These are phyloP conservation scores for Termitomyces eurrhizus DNA, from an alignment of 768 basidiomycete species.

Conservation along the genomic window DNA sequence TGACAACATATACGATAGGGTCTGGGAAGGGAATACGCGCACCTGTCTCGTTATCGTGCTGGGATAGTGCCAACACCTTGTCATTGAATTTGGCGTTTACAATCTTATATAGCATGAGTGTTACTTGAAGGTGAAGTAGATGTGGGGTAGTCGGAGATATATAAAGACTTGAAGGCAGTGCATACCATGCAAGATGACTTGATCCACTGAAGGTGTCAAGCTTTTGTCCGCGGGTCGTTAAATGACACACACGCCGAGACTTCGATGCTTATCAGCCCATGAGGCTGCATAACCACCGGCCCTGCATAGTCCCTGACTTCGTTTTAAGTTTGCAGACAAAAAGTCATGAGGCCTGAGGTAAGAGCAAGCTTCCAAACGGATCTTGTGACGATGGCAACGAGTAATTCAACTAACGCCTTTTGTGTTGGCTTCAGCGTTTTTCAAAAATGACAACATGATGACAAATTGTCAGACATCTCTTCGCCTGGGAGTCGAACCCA, in stretches of 20 bases:
- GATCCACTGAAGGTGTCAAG: background rate
- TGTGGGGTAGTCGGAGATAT: background rate
- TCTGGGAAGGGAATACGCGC: background rate
- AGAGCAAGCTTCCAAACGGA: background rate
- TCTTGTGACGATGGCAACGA: too few species aligned
- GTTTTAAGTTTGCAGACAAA: too few species aligned
- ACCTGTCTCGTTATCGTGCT: slow-evolving; percentile 8
- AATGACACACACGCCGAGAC: background rate
- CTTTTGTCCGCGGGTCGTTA: background rate
- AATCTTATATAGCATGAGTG: slow-evolving; percentile 6
- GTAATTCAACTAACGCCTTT: too few species aligned
- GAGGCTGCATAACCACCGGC: too few species aligned
- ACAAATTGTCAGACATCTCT: background rate
- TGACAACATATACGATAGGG: background rate
- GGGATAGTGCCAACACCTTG: slow-evolving; percentile 6
- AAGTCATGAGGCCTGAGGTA: background rate
- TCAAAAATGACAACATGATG: background rate
- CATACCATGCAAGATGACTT: background rate
- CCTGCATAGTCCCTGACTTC: background rate
- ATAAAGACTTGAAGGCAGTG: background rate
- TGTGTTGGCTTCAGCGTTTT: background rate
- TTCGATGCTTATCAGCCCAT: background rate
- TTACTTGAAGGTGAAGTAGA: background rate
- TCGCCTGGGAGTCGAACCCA: background rate
- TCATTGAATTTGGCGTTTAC: slow-evolving; percentile 13